Evolutionary conservation across 495 filamentous ascomycete species (phyloP), one percentile per base, ranked within the genome.

Genomic region (Chaetomidium leptoderma): DNA sequence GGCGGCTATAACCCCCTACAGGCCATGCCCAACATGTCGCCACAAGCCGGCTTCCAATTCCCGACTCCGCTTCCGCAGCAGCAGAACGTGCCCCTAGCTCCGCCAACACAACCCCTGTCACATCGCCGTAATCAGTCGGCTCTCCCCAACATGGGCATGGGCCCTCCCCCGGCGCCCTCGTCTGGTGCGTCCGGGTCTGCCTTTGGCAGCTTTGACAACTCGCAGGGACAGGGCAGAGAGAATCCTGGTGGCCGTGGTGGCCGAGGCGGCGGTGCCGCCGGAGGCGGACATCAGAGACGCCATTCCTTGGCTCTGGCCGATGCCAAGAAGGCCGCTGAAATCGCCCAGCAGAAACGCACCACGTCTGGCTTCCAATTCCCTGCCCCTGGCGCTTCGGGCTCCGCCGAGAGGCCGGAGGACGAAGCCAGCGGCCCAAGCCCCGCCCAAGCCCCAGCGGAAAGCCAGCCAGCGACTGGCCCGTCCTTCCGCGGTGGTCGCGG

Each of bases 121-220:
- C 93, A 98, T 78, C 91, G 93, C 69, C 92, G 93, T 73, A 97
- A 97, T 78, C 92, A 96, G 72, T 97, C 93, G 67, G 95, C 93
- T 65, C 81, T 97, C 61, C 91, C 93, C 23, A 92, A 92, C 57
- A 89, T 98, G 80, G 83, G 85, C 44, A 87, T 95, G 86, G 93
- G 90, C 21, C 90, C 95, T 39, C 95, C 95, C 40, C 92, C 93
- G 27, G 93, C 95, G 58, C 95, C 95, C 23, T 98, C 93, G n/a
- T 91, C 92, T 29, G 93, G 93, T 27, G 85, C 92, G 35, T 90
- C 93, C 30, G 92, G 93, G 17, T 83, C 84, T 19, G 71, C 75
- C 21, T 96, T 93, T 76, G 84, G 87, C 57, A 90, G 91, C 60
- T 91, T 88, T 73, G 82, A 83, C 45, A 83, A 74, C 72, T 78